Evolutionary conservation across 2,329 filamentous ascomycete species (phyloP).

Genomic region (Exophiala sp.): DNA sequence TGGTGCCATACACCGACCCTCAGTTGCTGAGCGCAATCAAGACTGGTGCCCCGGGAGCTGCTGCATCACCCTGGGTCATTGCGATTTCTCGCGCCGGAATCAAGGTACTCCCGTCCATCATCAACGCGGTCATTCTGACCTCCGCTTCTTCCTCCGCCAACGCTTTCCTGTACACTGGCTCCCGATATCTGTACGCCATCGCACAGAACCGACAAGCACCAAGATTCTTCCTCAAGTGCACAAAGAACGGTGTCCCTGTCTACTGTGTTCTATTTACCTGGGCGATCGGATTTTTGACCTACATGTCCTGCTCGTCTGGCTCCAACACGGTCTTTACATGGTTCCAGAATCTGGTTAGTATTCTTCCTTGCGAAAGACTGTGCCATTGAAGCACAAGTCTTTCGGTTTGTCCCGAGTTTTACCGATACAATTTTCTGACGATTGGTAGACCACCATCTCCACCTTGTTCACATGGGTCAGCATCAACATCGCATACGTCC

Average conservation of each 20-base stretch:
- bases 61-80: slow-evolving; percentile 53
- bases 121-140: slow-evolving; percentile 72
- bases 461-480: slow-evolving; percentile 63
- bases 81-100: slow-evolving; percentile 49
- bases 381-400: slow-evolving; percentile 18
- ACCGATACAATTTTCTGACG: too few relatives aligned
- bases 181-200: slow-evolving; percentile 49
- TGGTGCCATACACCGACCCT: slow-evolving; percentile 64
- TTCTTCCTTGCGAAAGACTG: too few relatives aligned
- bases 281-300: slow-evolving; percentile 65
- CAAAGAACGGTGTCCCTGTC: slow-evolving; percentile 57
- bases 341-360: slow-evolving; percentile 58
- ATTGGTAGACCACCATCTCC: slow-evolving; percentile 30
- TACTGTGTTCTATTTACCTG: slow-evolving; percentile 66
- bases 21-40: slow-evolving; percentile 51
- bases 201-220: slow-evolving; percentile 52
- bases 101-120: slow-evolving; percentile 66
- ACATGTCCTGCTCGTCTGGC: slow-evolving; percentile 63
- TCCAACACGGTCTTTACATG: slow-evolving; percentile 66
- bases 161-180: slow-evolving; percentile 58
- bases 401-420: too few relatives aligned
- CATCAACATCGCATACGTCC: slow-evolving; percentile 67
- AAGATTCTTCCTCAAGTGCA: slow-evolving; percentile 57
- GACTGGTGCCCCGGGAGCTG: slow-evolving; percentile 35
- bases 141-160: slow-evolving; percentile 69